Base-by-base conservation (phyloP, 352 stramenopile species). In the Halophytophthora polymorphica region DNA sequence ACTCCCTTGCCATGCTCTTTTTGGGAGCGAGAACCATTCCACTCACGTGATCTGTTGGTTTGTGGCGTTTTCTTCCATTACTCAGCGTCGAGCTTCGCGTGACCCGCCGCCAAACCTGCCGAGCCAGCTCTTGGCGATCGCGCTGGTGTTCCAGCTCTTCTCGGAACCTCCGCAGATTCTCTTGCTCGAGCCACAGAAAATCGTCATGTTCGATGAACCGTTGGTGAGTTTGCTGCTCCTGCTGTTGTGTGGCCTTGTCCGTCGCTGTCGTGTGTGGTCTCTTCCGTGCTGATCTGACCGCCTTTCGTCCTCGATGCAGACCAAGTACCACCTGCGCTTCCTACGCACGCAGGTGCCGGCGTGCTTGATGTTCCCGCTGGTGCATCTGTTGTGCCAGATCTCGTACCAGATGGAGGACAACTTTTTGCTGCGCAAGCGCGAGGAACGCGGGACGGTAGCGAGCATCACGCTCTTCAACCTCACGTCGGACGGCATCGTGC, bases 321-420 rank as follows among this genome's bases (percentile, higher is more conserved):
- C 82, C 11, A 95, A 95, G 56, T 93, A 95, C 21, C 78, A 93
- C 42, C 45, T 91, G 44, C 80, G 85, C 2, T 93, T 85, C 45
- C 55, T 95, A 50, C 85, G 85, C 17, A 87, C 72, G 8, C 84
- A 93, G 57, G 77, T 95, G 17, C 81, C 85, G 1, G 80, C 79
- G 0, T 78, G 61, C 33, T 60, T 95, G 49, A 88, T 93, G 77
- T 95, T 95, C 49, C 85, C 74, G 29, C 61, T 95, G 12, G 79
- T 89, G 42, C 85, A 92, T 46, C 50, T 93, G 46, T 52, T 95
- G 23, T 95, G 85, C 50, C 85, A 95, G 51, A 93, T 95, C 31
- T 92, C 85, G 15, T 95, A 95, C 42, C 83, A 95, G 45, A 85
- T 93, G 71, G 75, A 90, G 35, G 85, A 93, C 42, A 92, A 91